Percentiles rank a stretch among this genome's conserved stretches.
phyloP scores from a whole-genome alignment of 2,329 filamentous ascomycete species.

The Verticillium klebahnii region DNA sequence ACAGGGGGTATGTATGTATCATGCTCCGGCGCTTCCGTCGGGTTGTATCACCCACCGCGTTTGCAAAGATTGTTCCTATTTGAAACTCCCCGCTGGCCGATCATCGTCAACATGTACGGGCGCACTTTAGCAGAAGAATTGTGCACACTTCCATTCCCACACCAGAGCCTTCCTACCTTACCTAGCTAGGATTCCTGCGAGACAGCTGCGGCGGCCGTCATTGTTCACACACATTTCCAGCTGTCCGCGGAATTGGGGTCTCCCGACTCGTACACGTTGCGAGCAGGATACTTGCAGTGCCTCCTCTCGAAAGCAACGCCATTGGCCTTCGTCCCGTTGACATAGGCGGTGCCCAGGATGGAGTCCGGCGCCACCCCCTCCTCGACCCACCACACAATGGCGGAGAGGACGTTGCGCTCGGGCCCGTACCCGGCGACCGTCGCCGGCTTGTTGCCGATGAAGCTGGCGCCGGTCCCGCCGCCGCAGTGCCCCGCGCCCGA shows the following conservation, averaged over 20 bases:
- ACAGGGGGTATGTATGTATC: too few species aligned
- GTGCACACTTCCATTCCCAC: too few species aligned
- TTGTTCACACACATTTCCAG: conserved; percentile 21
- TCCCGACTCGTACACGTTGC: conserved; percentile 23
- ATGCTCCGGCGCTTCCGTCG: too few species aligned
- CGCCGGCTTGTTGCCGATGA: conserved; percentile 18
- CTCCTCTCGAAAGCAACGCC: conserved; percentile 24
- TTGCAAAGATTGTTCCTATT: too few species aligned
- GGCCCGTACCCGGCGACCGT: conserved; percentile 20
- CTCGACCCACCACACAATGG: conserved; percentile 47
- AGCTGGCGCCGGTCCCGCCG: conserved; percentile 38
- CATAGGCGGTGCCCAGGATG: conserved; percentile 26
- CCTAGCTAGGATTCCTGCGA: too few species aligned
- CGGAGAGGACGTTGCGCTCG: conserved; percentile 38
- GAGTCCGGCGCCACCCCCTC: conserved; percentile 34
- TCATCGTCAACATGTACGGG: too few species aligned
- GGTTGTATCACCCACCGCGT: too few species aligned
- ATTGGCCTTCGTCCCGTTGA: conserved; percentile 14
- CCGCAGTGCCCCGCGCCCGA: conserved; percentile 49
- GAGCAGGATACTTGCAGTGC: conserved; percentile 28
- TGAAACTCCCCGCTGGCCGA: too few species aligned
- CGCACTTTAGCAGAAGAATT: too few species aligned
- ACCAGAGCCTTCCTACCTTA: too few species aligned
- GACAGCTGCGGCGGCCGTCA: too few species aligned
- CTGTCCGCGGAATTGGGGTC: conserved; percentile 19